A percentile compares a stretch with the other conserved stretches of the same genome.
Evolutionary conservation across 345 rosid species (phyloP).

Genomic region (Salix koriyanagi): DNA sequence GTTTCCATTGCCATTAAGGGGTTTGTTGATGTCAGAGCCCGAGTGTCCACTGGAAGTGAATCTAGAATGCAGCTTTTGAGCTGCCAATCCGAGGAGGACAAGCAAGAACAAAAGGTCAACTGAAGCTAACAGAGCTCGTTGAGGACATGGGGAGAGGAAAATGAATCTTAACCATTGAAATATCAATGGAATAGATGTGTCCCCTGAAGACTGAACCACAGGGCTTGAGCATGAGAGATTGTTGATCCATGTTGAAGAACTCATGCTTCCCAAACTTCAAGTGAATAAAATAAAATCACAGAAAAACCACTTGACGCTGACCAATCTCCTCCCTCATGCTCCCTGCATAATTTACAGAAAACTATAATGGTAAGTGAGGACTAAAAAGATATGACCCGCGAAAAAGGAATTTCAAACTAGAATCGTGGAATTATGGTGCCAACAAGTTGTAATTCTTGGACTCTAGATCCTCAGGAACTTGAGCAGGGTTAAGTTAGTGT

Average conservation of each 20-base stretch:
- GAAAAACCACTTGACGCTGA: neutral
- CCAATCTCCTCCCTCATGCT: constrained; percentile 6
- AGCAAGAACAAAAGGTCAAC: constrained; percentile 50
- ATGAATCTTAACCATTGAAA: constrained; percentile 72
- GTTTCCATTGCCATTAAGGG: constrained; percentile 39
- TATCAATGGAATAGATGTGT: constrained; percentile 35
- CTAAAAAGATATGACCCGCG: neutral
- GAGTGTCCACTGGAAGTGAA: constrained; percentile 24
- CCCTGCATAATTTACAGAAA: constrained; percentile 19
- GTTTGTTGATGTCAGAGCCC: constrained; percentile 45
- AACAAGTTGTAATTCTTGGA: too few species aligned
- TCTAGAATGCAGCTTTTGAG: constrained; percentile 47
- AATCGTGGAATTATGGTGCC: too few species aligned
- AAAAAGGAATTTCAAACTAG: neutral
- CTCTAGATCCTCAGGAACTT: too few species aligned
- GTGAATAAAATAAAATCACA: neutral
- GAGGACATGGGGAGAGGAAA: constrained; percentile 77
- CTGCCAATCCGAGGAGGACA: constrained; percentile 41
- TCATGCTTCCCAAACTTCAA: constrained; percentile 20
- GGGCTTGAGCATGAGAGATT: constrained; percentile 60
- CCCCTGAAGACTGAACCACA: constrained; percentile 25
- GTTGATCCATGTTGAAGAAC: constrained; percentile 50
- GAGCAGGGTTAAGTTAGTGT: too few species aligned
- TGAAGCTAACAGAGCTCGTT: constrained; percentile 55
- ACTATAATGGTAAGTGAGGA: neutral